Evolutionary conservation across 2,329 filamentous ascomycete genomes (phyloP).

Genomic region (Hypoxylon sp.): DNA sequence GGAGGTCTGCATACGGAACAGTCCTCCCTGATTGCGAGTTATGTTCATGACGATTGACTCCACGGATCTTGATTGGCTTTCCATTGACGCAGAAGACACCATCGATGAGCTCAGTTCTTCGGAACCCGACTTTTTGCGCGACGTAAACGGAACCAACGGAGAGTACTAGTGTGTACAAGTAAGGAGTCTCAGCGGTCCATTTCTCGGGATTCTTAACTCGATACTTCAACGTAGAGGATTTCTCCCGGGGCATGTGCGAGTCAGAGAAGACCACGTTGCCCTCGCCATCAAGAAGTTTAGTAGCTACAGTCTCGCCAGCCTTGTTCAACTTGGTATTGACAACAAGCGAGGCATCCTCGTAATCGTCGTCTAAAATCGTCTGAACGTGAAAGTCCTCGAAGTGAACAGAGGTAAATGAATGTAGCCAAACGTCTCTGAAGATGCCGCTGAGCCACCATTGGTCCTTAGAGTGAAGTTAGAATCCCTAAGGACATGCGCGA

Average conservation of each 20-base stretch:
- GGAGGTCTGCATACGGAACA: constrained; percentile 72
- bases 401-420: constrained; percentile 69
- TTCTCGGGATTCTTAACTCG: constrained; percentile 66
- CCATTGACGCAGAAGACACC: constrained; percentile 76
- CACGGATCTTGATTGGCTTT: constrained; percentile 72
- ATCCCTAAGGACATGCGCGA: neutral
- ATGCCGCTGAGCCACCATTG: constrained; percentile 78
- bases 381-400: constrained; percentile 70
- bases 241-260: constrained; percentile 52
- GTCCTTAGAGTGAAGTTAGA: constrained; percentile 58
- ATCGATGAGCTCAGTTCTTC: constrained; percentile 70
- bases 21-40: constrained; percentile 72
- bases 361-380: constrained; percentile 68
- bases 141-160: constrained; percentile 57
- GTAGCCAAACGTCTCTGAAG: constrained; percentile 76
- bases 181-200: constrained; percentile 78
- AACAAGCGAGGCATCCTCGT: constrained; percentile 65
- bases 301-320: constrained; percentile 44
- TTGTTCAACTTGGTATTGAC: constrained; percentile 62
- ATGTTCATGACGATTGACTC: constrained; percentile 79
- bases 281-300: constrained; percentile 56
- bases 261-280: constrained; percentile 50
- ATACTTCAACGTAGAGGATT: constrained; percentile 55
- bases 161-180: constrained; percentile 67
- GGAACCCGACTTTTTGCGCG: constrained; percentile 72